phyloP scores from a whole-genome alignment of 1,139 yeast genomes.

The Debaryomyces robertsiae region DNA sequence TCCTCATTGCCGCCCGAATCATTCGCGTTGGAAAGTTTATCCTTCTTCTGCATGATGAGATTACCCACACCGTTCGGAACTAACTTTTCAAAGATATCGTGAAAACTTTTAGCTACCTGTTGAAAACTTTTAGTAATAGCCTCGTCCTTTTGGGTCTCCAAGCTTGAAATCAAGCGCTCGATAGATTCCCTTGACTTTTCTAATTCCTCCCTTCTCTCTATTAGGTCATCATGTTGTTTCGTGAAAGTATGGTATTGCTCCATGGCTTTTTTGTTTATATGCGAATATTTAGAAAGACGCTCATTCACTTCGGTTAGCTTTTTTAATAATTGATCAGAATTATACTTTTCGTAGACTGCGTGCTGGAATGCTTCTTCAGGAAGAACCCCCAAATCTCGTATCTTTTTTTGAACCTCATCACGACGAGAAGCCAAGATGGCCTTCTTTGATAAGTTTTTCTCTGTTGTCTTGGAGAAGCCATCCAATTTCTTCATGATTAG shows the following conservation, averaged over 20 bases:
- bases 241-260: constrained; percentile 81
- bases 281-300: constrained; percentile 63
- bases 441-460: constrained; percentile 65
- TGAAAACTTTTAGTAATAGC: constrained; percentile 81
- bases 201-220: constrained; percentile 66
- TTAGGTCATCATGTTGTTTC: constrained; percentile 68
- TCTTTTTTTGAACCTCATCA: constrained; percentile 71
- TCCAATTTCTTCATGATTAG: constrained; percentile 59
- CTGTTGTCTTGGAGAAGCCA: constrained; percentile 64
- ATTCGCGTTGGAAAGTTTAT: constrained; percentile 19
- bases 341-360: constrained; percentile 42
- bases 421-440: constrained; percentile 62
- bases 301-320: constrained; percentile 59
- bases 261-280: constrained; percentile 86
- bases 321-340: constrained; percentile 57
- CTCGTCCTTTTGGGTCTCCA: constrained; percentile 77
- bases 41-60: constrained; percentile 61
- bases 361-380: constrained; percentile 79
- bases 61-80: constrained; percentile 86
- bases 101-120: constrained; percentile 73
- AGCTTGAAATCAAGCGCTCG: constrained; percentile 66
- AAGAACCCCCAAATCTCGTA: constrained; percentile 80
- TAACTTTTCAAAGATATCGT: constrained; percentile 71
- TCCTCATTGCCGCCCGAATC: constrained; percentile 17
- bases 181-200: constrained; percentile 73